Base-by-base conservation (phyloP, 345 rosid genomes). In the Syzygium oleosum region DNA sequence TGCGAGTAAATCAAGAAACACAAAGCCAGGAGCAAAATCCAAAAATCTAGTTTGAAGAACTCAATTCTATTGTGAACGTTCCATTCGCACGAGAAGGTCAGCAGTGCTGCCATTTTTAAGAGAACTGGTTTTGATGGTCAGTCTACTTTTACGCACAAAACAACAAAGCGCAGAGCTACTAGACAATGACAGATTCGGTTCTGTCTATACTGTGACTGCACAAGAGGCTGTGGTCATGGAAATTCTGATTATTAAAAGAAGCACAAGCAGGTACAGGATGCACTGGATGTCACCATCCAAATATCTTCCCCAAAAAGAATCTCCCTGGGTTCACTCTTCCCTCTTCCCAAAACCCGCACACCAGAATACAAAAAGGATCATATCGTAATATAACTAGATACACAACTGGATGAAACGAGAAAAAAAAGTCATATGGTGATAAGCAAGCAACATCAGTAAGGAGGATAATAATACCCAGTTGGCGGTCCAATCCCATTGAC, bases 381-480 rank as follows among this genome's bases (percentile, higher is more conserved):
- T 73, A 73, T 34, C 41, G 12, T 38, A 9, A 73, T 19, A 73
- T 38, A 38, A 73, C 83, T 73, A 73, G 83, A 19, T 73, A 73
- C 80, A 73, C 49, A 12, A 73, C 14, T 38, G 49, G 25, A 19
- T 17, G 83, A 73, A 73, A 73, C 38, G 83, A 73, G 49, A 73
- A 73, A 73, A 73, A 73, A 73, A 25, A 68, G 25, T 34, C 19
- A 41, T 12, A 54, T 43, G 61, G 49, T 38, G 25, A 85, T 90
- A 90, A 87, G 94, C 90, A 80, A 78, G 31, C 87, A 41, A 49
- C 27, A 85, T 93, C 91, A 91, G 84, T 87, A 90, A 83, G 93
- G 87, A 51, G 92, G 90, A 7, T 94, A 90, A 91, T 93, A 92
- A 89, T 92, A 92, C 83, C 95, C 95, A 55, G 90, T 87, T 7